Evolutionary conservation across 202 grass and related monocot species (phyloP).

Genomic region (Setaria viridis): DNA sequence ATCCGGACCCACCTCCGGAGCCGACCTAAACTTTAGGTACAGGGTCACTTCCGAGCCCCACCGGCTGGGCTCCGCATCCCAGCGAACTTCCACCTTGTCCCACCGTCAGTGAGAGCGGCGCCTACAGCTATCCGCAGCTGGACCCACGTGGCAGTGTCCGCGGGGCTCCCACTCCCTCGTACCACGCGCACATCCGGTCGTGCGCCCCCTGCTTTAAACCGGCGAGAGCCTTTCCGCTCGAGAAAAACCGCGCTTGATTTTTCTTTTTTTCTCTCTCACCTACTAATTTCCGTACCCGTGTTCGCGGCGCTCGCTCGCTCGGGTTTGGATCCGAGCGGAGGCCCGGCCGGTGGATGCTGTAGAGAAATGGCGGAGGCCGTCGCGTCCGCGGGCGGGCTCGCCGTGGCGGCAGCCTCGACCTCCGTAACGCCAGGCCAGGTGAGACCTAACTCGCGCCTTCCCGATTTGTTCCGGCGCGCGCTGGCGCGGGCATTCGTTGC

Average conservation of each 20-base stretch:
- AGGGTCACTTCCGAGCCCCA: conserved; percentile 34
- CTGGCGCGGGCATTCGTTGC: conserved; percentile 15
- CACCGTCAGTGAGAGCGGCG: not conserved
- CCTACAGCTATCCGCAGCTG: not conserved
- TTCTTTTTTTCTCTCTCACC: not conserved
- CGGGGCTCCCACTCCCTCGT: not conserved
- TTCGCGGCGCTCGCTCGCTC: conserved; percentile 36
- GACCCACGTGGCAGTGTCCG: conserved; percentile 27
- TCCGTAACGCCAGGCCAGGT: conserved; percentile 78
- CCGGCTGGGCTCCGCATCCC: not conserved
- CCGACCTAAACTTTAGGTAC: conserved; percentile 25
- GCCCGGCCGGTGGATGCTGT: conserved; percentile 48
- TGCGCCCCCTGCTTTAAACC: conserved; percentile 52
- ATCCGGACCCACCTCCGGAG: no score
- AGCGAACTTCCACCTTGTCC: not conserved
- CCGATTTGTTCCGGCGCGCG: conserved; percentile 22
- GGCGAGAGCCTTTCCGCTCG: not conserved
- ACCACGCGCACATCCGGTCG: conserved; percentile 2
- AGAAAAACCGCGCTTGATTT: conserved; percentile 43
- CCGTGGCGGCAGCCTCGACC: conserved; percentile 50
- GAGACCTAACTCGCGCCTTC: conserved; percentile 47
- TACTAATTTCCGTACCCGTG: conserved; percentile 18
- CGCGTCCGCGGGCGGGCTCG: conserved; percentile 38
- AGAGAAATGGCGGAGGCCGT: conserved; percentile 61
- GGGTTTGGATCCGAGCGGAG: conserved; percentile 45